Evolutionary conservation across 441 rosid species (phyloP).

Genomic region (Gossypium schwendimanii): DNA sequence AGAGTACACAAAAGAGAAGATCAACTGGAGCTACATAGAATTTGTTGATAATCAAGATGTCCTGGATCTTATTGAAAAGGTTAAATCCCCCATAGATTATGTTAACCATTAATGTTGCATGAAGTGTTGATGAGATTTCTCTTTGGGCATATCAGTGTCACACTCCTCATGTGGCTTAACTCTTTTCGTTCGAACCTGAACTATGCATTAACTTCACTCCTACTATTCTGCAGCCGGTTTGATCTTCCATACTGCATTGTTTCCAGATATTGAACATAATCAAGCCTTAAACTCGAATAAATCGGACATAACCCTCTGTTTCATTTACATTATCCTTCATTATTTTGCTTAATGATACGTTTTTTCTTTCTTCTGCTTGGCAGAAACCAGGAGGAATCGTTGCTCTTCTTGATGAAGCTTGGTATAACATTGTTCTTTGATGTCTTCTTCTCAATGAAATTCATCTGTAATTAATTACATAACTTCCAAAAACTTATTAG

Average conservation of each 20-base stretch:
- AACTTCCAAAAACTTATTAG: neutral
- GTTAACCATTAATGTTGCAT: neutral
- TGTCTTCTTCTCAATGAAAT: slow-evolving; percentile 3
- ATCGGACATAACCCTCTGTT: slow-evolving; percentile 30
- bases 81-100: neutral
- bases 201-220: neutral
- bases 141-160: neutral
- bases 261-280: neutral
- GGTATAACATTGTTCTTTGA: slow-evolving; percentile 40
- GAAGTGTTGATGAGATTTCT: neutral
- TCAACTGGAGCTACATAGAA: slow-evolving; percentile 96
- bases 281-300: neutral
- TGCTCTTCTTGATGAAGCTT: slow-evolving; percentile 97
- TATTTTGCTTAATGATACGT: neutral
- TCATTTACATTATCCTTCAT: slow-evolving; percentile 19
- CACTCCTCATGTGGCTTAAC: neutral
- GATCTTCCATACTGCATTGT: neutral
- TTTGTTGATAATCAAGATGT: slow-evolving; percentile 98
- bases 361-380: slow-evolving; percentile 17
- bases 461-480: neutral
- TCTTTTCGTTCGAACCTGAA: neutral
- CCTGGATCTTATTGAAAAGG: slow-evolving; percentile 92
- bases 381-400: slow-evolving; percentile 98
- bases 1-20: slow-evolving; percentile 90
- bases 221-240: neutral